These are phyloP conservation scores for Quercus cerris DNA, from an alignment of 306 rosid species.

Conservation along the genomic window DNA sequence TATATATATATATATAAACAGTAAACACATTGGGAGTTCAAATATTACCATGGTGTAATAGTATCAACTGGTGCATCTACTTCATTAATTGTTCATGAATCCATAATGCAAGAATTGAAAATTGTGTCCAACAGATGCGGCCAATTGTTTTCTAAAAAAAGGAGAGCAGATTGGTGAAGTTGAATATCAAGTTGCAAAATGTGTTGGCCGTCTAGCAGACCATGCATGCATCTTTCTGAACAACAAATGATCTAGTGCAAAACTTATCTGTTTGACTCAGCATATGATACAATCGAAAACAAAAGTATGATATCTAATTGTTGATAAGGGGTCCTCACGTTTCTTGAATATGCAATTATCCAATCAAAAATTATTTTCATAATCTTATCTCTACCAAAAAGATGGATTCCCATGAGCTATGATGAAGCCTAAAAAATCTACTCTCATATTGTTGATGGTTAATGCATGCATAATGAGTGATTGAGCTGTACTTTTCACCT, in stretches of 20 bases:
- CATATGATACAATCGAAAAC: conserved; percentile 16
- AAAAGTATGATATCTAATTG: background rate
- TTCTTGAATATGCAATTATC: conserved; percentile 36
- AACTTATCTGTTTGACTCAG: conserved; percentile 47
- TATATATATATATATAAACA: background rate
- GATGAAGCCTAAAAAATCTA: conserved; percentile 1
- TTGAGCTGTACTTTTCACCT: background rate
- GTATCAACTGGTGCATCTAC: background rate
- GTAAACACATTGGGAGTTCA: background rate
- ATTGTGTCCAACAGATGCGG: conserved; percentile 7
- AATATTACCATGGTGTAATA: background rate
- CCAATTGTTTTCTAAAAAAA: background rate
- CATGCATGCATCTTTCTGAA: background rate
- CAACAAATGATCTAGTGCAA: conserved; percentile 22
- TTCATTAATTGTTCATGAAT: background rate
- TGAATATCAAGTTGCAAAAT: conserved; percentile 21
- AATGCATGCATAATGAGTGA: conserved; percentile 24
- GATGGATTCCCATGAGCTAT: conserved; percentile 26
- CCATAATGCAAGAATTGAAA: conserved; percentile 14
- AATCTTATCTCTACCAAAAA: conserved; percentile 31
- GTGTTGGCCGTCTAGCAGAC: conserved; percentile 24
- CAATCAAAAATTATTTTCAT: conserved; percentile 34
- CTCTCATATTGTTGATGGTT: conserved; percentile 10
- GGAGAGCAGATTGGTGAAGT: background rate
- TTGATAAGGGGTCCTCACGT: conserved; percentile 27